These are phyloP conservation scores for Mucor piriformis DNA, from an alignment of 371 early-diverging fungal genomes.

Conservation along the genomic window DNA sequence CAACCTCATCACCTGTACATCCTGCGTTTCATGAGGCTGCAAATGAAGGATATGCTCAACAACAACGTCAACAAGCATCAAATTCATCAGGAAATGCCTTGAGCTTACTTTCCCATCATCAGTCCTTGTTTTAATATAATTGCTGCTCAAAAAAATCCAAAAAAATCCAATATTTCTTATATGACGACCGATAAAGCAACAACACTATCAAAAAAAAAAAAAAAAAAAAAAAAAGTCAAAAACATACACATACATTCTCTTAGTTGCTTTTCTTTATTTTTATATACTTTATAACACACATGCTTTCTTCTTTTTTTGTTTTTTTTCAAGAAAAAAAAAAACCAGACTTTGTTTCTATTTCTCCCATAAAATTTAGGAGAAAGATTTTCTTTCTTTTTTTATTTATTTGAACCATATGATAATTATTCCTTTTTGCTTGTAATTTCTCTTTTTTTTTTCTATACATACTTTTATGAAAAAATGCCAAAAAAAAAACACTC, in stretches of 20 bases:
- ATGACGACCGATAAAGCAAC: not conserved
- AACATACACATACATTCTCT: not conserved
- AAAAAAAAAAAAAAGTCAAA: not conserved
- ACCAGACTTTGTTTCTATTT: not conserved
- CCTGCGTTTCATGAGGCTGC: conserved; percentile 18
- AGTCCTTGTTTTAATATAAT: conserved; percentile 24
- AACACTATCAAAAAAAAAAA: not conserved
- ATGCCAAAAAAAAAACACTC: not conserved
- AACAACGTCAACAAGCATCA: conserved; percentile 1
- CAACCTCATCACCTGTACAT: conserved; percentile 27
- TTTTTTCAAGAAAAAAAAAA: not conserved
- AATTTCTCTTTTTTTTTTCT: not conserved
- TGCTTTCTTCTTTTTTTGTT: not conserved
- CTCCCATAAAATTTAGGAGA: not conserved
- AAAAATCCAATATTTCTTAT: not conserved
- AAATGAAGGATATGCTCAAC: conserved; percentile 3
- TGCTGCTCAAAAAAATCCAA: not conserved
- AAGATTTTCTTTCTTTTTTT: not conserved
- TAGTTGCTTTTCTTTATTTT: not conserved
- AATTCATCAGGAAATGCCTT: conserved; percentile 4
- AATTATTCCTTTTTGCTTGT: not conserved
- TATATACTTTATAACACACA: conserved; percentile 1
- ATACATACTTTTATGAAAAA: conserved; percentile 1
- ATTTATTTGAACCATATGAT: not conserved
- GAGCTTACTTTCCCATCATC: conserved; percentile 23